These are phyloP conservation scores for Botryotinia calthae DNA, from an alignment of 2,329 filamentous ascomycete genomes.

Conservation along the genomic window DNA sequence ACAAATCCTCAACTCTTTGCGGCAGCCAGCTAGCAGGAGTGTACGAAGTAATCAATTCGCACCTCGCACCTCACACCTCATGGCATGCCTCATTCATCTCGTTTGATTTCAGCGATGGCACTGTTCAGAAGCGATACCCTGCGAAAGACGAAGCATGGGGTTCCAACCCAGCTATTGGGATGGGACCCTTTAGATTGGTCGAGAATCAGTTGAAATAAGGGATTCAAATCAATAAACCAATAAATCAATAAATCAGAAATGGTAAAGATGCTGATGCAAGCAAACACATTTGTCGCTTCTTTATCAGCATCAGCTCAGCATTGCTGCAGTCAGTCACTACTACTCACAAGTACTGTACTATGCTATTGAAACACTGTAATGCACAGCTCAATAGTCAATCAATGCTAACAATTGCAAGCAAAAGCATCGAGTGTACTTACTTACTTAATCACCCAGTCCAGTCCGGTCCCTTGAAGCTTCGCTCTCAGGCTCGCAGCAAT, in stretches of 20 bases:
- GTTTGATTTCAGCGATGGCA: constrained; percentile 8
- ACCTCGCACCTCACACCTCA: neutral
- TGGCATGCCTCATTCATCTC: neutral
- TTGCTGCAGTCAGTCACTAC: neutral
- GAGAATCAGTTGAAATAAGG: constrained; percentile 6
- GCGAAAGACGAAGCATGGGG: constrained; percentile 5
- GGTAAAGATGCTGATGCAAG: neutral
- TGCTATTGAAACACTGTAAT: neutral
- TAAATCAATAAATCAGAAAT: neutral
- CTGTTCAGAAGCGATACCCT: constrained; percentile 13
- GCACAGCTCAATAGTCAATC: constrained; percentile 12
- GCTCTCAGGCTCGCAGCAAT: neutral
- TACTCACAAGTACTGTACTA: neutral
- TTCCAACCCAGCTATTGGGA: constrained; percentile 10
- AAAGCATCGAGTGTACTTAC: neutral
- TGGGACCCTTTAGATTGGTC: constrained; percentile 16
- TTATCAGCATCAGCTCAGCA: neutral
- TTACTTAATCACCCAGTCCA: neutral
- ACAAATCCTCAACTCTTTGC: neutral
- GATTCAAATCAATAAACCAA: neutral
- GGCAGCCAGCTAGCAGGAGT: neutral
- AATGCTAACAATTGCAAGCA: neutral
- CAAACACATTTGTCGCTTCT: neutral
- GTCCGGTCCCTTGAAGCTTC: neutral
- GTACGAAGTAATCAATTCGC: neutral